Conservation (phyloP, 148 eudicot genomes). For the Rhododendron molle region DNA sequence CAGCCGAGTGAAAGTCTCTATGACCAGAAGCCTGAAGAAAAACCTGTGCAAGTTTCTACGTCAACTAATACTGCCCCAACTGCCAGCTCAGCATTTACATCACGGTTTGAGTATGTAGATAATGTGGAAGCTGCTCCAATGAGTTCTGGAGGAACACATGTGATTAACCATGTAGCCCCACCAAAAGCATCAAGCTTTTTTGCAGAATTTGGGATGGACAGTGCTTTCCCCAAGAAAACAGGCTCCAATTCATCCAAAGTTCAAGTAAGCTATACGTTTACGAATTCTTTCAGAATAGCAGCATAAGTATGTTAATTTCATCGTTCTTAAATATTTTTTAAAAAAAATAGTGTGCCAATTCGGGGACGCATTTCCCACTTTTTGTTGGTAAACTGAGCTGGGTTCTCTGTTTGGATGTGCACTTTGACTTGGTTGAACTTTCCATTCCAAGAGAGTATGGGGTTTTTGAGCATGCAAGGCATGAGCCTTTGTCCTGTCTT, state of each 20-base stretch:
- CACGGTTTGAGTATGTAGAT: slow-evolving; percentile 90
- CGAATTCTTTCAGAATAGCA: neutral
- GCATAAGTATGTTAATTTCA: neutral
- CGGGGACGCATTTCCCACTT: slow-evolving; percentile 6
- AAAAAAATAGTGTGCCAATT: neutral
- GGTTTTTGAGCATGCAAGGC: neutral
- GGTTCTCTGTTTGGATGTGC: neutral
- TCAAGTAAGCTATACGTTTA: slow-evolving; percentile 43
- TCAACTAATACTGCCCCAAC: slow-evolving; percentile 42
- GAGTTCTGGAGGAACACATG: slow-evolving; percentile 53
- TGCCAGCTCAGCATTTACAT: slow-evolving; percentile 51
- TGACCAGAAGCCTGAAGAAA: slow-evolving; percentile 96
- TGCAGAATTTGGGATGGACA: slow-evolving; percentile 94
- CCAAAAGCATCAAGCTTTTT: slow-evolving; percentile 87
- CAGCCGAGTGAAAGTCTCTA: slow-evolving; percentile 91
- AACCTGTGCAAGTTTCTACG: slow-evolving; percentile 63
- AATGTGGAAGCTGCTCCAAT: slow-evolving; percentile 43
- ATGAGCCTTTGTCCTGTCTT: neutral
- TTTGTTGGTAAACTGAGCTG: neutral
- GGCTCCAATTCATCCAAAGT: slow-evolving; percentile 66
- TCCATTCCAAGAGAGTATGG: neutral
- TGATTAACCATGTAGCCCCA: slow-evolving; percentile 62
- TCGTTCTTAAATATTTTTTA: too few relatives aligned
- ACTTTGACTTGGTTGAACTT: neutral
- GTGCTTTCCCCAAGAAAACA: slow-evolving; percentile 63